Percentiles rank a stretch among this genome's conserved stretches.
phyloP scores from a whole-genome alignment of 2,329 filamentous ascomycete species.

The Scedosporium minutisporum region DNA sequence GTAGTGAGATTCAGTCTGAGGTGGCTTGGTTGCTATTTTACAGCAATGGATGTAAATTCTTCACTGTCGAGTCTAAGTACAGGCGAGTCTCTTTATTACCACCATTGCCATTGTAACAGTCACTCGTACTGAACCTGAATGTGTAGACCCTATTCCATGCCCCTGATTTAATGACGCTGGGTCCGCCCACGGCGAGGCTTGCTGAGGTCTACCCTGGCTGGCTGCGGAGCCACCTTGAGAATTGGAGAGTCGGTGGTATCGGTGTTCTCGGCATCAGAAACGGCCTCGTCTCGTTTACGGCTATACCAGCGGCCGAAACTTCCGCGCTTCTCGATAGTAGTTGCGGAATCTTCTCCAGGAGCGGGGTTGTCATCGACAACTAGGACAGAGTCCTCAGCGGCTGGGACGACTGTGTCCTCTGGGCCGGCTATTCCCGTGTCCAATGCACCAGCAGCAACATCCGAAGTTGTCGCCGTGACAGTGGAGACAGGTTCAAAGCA shows the following conservation, averaged over 20 bases:
- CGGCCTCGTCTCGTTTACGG: conserved; percentile 9
- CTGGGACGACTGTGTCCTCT: background rate
- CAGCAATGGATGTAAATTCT: too few relatives aligned
- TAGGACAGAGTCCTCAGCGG: background rate
- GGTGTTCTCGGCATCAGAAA: conserved; percentile 10
- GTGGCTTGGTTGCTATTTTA: too few relatives aligned
- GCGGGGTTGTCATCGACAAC: background rate
- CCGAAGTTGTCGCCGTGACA: background rate
- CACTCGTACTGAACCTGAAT: too few relatives aligned
- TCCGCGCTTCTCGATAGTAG: conserved; percentile 6
- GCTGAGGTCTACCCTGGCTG: background rate
- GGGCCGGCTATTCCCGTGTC: too few relatives aligned
- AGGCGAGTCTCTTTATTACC: too few relatives aligned
- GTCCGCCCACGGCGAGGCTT: background rate
- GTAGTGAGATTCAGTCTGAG: too few relatives aligned
- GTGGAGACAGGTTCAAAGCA: conserved; percentile 1
- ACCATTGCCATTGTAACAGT: too few relatives aligned
- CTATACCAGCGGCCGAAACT: conserved; percentile 9
- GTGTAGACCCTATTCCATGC: too few relatives aligned
- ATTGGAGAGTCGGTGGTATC: conserved; percentile 9
- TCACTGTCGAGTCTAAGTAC: too few relatives aligned
- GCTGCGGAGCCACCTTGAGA: background rate
- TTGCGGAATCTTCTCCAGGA: background rate
- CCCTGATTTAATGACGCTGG: background rate
- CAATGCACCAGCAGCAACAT: background rate